phyloP scores from a whole-genome alignment of 192 early-diverging fungal species.

The Backusella parvicylindrica region DNA sequence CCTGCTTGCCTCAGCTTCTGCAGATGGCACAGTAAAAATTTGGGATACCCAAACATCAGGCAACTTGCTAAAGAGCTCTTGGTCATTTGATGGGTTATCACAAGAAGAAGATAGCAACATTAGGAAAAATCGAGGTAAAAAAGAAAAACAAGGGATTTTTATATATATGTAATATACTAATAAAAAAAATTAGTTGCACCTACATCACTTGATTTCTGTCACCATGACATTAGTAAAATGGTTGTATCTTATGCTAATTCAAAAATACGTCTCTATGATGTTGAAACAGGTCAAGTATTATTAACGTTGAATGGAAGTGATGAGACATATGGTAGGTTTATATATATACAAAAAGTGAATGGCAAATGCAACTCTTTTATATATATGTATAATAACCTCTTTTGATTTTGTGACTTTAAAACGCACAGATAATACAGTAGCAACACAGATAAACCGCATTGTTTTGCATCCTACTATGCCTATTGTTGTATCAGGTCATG shows the following conservation, averaged over 20 bases:
- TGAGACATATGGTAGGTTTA: slow-evolving; percentile 59
- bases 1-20: slow-evolving; percentile 70
- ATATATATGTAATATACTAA: too few species aligned
- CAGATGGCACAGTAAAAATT: slow-evolving; percentile 78
- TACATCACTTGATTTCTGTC: slow-evolving; percentile 69
- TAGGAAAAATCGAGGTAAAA: not conserved
- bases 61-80: slow-evolving; percentile 47
- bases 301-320: slow-evolving; percentile 49
- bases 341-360: not conserved
- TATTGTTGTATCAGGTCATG: slow-evolving; percentile 69
- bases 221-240: slow-evolving; percentile 52
- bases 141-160: not conserved
- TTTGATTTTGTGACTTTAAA: not conserved
- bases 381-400: not conserved
- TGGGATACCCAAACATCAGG: slow-evolving; percentile 61
- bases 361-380: too few species aligned
- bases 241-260: slow-evolving; percentile 64
- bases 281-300: slow-evolving; percentile 65
- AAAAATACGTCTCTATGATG: slow-evolving; percentile 68
- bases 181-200: slow-evolving; percentile 50
- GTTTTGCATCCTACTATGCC: slow-evolving; percentile 71
- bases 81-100: slow-evolving; percentile 38
- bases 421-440: slow-evolving; percentile 52
- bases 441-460: slow-evolving; percentile 77
- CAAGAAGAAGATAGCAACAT: not conserved